Percentiles rank a stretch among this genome's conserved stretches.
Conservation (phyloP, 306 rosid species). For the Cicer yamashitae region DNA sequence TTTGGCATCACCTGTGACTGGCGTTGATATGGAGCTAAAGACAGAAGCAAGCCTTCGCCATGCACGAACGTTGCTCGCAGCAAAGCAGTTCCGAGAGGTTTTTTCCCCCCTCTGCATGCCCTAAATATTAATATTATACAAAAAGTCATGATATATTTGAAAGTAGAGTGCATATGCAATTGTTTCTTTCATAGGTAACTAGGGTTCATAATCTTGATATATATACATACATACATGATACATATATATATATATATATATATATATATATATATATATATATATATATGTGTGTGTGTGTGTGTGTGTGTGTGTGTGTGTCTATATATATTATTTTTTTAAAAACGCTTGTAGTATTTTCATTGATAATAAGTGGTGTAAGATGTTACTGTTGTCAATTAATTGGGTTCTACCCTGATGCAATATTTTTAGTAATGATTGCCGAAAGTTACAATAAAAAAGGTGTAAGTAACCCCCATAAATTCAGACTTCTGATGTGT, state of each 20-base stretch:
- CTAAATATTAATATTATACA: constrained; percentile 14
- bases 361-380: not conserved
- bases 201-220: constrained; percentile 19
- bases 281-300: too few species aligned
- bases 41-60: constrained; percentile 94
- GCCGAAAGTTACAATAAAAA: too few species aligned
- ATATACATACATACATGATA: too few species aligned
- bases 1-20: constrained; percentile 86
- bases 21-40: constrained; percentile 94
- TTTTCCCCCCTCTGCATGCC: constrained; percentile 6
- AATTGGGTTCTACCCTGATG: constrained; percentile 3
- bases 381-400: not conserved
- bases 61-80: constrained; percentile 91
- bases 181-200: constrained; percentile 12
- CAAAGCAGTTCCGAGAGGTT: constrained; percentile 95
- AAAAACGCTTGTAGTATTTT: constrained; percentile 7
- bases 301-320: too few species aligned
- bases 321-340: not conserved
- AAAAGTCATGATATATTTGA: constrained; percentile 29
- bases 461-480: too few species aligned
- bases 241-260: too few species aligned
- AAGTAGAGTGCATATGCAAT: constrained; percentile 23
- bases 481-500: too few species aligned
- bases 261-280: too few species aligned
- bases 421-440: not conserved